Base-by-base conservation (phyloP, 306 rosid species). In the Trifolium pratense region DNA sequence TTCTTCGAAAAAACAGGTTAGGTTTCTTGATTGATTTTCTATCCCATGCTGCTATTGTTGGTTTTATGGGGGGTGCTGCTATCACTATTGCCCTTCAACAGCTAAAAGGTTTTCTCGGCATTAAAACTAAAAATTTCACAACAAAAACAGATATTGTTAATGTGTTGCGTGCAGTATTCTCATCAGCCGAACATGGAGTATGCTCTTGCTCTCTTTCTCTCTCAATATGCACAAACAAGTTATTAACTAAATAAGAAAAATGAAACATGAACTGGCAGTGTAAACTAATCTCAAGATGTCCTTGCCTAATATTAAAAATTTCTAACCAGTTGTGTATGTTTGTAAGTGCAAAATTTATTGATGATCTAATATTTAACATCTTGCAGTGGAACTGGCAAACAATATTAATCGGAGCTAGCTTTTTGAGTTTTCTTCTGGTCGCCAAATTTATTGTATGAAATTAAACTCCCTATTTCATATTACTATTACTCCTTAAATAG, bases 61-160 rank as follows among this genome's bases (percentile, higher is more conserved):
- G 98, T 42, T 94, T 94, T 78, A 91, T 94, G 98, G 98, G 95
- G 25, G 98, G 98, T 72, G 96, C 98, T 80, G 98, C 98, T 36
- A 91, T 94, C 82, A 94, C 98, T 43, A 94, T 94, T 80, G 83
- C 97, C 70, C 98, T 94, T 58, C 98, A 94, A 78, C 98, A 94
- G 82, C 98, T 94, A 10, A 91, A 94, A 79, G 97, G 97, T 55
- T 91, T 94, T 70, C 95, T 94, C 37, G 98, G 98, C 62, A 94
- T 94, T 42, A 61, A 77, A 55, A 79, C 43, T 14, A 71, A 79
- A 63, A 75, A 42, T 0, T 94, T 94, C 80, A 94, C 98, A 15
- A 87, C 81, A 73, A 81, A 94, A 42, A 78, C 92, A 51, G 96
- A 89, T 78, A 77, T 94, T 40, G 73, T 94, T 55, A 84, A 92